Conservation (phyloP, 2,329 filamentous ascomycete species). For the Didymella glomerata region DNA sequence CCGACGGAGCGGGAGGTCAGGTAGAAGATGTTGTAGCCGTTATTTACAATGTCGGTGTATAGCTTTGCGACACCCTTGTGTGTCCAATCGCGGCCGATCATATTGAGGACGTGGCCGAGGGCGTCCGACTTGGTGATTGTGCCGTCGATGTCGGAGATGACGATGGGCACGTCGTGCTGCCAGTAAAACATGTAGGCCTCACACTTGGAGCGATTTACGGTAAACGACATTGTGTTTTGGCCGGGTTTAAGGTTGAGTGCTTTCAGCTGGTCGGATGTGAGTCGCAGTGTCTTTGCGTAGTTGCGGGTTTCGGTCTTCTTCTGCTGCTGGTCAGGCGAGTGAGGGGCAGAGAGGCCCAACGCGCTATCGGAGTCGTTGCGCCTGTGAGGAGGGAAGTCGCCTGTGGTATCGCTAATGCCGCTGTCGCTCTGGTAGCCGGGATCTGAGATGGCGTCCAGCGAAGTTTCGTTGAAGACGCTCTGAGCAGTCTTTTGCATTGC, state of each 20-base stretch:
- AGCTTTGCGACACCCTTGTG: conserved; percentile 96
- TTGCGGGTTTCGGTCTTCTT: conserved; percentile 75
- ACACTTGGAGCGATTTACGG: conserved; percentile 93
- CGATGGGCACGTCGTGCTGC: conserved; percentile 89
- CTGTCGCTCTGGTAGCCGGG: conserved; percentile 96
- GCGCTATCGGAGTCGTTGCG: conserved; percentile 75
- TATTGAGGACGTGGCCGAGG: conserved; percentile 91
- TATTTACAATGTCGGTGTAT: conserved; percentile 92
- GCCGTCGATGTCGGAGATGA: conserved; percentile 98
- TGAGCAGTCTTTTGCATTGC: conserved; percentile 72
- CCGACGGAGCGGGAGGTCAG: conserved; percentile 93
- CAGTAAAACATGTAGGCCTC: conserved; percentile 93
- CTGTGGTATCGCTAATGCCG: conserved; percentile 66
- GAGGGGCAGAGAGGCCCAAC: conserved; percentile 68
- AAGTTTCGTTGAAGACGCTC: conserved; percentile 60
- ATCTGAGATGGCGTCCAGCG: conserved; percentile 82
- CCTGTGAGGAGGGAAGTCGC: conserved; percentile 62
- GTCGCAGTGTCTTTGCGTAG: conserved; percentile 93
- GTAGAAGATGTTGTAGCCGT: conserved; percentile 99
- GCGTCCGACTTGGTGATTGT: conserved; percentile 98
- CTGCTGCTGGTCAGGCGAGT: conserved; percentile 58
- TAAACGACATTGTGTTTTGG: conserved; percentile 95
- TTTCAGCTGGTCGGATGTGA: conserved; percentile 96
- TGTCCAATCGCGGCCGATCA: conserved; percentile 98
- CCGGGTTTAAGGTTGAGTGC: conserved; percentile 81